phyloP scores from a whole-genome alignment of 1,284 basidiomycete genomes.

The Tilletia horrida region DNA sequence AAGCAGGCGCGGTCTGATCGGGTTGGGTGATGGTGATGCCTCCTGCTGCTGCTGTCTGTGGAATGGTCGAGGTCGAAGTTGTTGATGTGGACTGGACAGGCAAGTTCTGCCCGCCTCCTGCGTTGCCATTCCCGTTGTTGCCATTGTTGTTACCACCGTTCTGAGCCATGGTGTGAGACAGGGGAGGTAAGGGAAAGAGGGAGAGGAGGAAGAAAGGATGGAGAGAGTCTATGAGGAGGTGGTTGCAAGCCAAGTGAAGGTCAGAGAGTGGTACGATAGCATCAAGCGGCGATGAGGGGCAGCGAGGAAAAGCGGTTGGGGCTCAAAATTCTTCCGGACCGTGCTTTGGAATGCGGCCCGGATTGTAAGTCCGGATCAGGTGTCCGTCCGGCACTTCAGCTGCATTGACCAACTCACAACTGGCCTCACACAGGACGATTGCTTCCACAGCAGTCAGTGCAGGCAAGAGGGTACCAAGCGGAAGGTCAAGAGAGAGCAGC shows the following conservation, averaged over 20 bases:
- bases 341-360: too few relatives aligned
- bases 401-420: too few relatives aligned
- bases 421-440: too few relatives aligned
- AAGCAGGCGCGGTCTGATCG: slow-evolving; percentile 44
- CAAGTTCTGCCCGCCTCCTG: not conserved
- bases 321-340: too few relatives aligned
- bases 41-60: slow-evolving; percentile 40
- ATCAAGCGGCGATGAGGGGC: too few relatives aligned
- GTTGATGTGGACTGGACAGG: not conserved
- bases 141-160: not conserved
- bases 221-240: not conserved
- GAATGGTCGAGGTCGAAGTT: slow-evolving; percentile 29
- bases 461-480: not conserved
- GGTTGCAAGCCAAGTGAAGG: too few relatives aligned
- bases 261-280: too few relatives aligned
- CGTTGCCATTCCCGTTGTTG: not conserved
- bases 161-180: not conserved
- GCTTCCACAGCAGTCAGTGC: too few relatives aligned
- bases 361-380: too few relatives aligned
- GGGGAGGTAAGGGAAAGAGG: not conserved
- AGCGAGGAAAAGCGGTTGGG: too few relatives aligned
- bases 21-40: slow-evolving; percentile 52
- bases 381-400: too few relatives aligned
- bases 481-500: too few relatives aligned
- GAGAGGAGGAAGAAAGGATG: not conserved